Base-by-base conservation (phyloP, 352 stramenopile genomes). In the Pythium guiyangense region DNA sequence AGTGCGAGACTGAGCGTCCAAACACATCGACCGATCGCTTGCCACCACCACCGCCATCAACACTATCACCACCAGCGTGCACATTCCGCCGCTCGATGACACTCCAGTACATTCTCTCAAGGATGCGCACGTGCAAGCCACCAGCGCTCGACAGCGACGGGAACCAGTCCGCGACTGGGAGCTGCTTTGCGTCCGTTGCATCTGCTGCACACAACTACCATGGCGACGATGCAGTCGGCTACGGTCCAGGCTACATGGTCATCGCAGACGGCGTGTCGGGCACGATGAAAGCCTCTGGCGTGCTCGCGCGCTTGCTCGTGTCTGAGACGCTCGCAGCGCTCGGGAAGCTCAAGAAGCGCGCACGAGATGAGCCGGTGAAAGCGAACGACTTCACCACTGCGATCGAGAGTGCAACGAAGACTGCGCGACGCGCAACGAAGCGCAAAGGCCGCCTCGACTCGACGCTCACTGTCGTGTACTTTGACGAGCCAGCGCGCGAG, bases 181-280 rank as follows among this genome's bases (percentile, higher is more conserved):
- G 59, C 29, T 86, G 81, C 61, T 94, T 95, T 59, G 59, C 75
- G 56, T 94, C 86, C 6, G 80, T 95, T 3, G 79, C 76, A 39
- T 90, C 74, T 46, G 83, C 86, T 9, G 70, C 75, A 49, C 79
- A 93, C 68, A 83, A 70, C 57, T 95, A 91, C 66, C 84, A 94
- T 49, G 86, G 84, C 39, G 86, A 95, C 66, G 86, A 95, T 54
- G 86, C 86, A 2, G 79, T 93, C 22, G 86, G 83, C n/a, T 95
- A 88, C 59, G 85, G 85, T 0, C 81, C 83, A 3, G 69, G 77
- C 43, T 95, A 90, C 69, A 93, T 95, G 84, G 84, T 93, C 22
- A 76, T 93, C 20, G 81, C 83, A 2, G 85, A 95, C 67, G 85
- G 85, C 50, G 85, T 95, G 25, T 94, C 85, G 2, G 84, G 85